Evolutionary conservation across 768 basidiomycete species (phyloP).

Genomic region (Pilatotrama ljubarskyi): DNA sequence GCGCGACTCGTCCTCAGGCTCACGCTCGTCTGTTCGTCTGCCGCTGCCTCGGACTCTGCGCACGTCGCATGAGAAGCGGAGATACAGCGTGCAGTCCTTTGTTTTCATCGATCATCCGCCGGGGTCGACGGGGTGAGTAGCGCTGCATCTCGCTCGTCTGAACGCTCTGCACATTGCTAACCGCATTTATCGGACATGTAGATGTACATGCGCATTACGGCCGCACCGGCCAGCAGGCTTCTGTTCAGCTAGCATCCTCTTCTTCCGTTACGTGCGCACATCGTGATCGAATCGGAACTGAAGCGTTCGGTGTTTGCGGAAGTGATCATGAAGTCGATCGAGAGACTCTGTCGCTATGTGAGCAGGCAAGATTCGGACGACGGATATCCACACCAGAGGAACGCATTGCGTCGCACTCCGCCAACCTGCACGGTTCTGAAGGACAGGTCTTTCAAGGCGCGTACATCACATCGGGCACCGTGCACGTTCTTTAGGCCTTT

Average conservation of each 20-base stretch:
- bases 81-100: background rate
- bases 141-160: background rate
- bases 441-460: too few relatives aligned
- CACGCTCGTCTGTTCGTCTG: background rate
- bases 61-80: background rate
- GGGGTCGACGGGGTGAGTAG: background rate
- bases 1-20: constrained; percentile 1
- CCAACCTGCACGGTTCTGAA: background rate
- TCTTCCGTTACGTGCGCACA: too few relatives aligned
- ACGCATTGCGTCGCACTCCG: background rate
- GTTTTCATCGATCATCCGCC: background rate
- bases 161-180: too few relatives aligned
- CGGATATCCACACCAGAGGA: too few relatives aligned
- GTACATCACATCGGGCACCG: background rate
- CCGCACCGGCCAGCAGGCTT: too few relatives aligned
- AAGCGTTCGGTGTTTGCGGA: too few relatives aligned
- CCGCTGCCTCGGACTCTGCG: background rate
- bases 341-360: too few relatives aligned
- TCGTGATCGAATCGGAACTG: too few relatives aligned
- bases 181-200: background rate
- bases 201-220: background rate
- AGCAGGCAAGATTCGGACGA: too few relatives aligned
- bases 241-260: too few relatives aligned
- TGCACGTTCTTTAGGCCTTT: background rate
- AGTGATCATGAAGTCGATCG: too few relatives aligned